Evolutionary conservation across 2,329 filamentous ascomycete species (phyloP).

Genomic region (Calonectria henricotiae): DNA sequence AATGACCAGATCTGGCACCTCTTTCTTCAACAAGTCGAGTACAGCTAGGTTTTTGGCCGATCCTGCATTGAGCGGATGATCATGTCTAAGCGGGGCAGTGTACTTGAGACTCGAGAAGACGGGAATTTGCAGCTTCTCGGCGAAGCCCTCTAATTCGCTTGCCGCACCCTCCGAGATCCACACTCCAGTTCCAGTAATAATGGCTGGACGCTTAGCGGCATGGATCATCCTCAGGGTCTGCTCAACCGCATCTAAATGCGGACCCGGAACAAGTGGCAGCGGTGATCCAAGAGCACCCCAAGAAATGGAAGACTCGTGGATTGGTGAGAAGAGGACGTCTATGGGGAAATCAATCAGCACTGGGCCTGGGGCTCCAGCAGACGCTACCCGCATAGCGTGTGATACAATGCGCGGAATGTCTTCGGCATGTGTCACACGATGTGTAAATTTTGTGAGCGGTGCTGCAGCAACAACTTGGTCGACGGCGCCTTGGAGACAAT

Average conservation of each 20-base stretch:
- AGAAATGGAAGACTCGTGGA: constrained; percentile 1
- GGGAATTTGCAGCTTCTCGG: constrained; percentile 1
- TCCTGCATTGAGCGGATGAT: background rate
- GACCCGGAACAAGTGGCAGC: background rate
- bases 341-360: constrained; percentile 14
- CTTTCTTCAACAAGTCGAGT: background rate
- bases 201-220: background rate
- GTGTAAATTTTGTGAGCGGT: constrained; percentile 6
- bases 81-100: background rate
- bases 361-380: background rate
- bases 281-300: background rate
- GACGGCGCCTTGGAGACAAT: constrained; percentile 1
- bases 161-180: constrained; percentile 14
- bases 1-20: background rate
- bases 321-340: constrained; percentile 1
- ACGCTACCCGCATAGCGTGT: background rate
- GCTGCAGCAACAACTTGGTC: constrained; percentile 1
- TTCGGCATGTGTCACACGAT: background rate
- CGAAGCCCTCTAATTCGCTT: background rate
- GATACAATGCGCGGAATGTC: constrained; percentile 4
- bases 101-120: constrained; percentile 12
- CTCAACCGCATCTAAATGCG: background rate
- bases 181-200: constrained; percentile 1
- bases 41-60: background rate
- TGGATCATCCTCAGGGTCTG: background rate